Evolutionary conservation across 768 basidiomycete species (phyloP), one percentile per base, ranked within the genome.

Genomic region (Podaxis rugospora): DNA sequence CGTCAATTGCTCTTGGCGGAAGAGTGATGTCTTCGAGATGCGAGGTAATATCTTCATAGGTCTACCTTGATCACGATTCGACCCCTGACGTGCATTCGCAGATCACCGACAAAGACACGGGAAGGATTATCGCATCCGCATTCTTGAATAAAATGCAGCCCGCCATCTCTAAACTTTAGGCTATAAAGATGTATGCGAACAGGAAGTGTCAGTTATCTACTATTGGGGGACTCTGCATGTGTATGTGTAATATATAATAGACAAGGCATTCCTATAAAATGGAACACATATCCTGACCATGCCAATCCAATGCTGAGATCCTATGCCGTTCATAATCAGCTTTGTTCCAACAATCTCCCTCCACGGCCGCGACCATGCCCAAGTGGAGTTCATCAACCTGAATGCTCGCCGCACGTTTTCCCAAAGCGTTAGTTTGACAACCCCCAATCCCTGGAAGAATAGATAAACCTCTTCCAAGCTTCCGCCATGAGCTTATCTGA

Each of bases 141-240:
- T 82, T 84, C 62, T 71, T 89, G 53, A 88, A 81, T 75, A 89
- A 89, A 72, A 90, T 89, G 88, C 87, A 90, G 68, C 88, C 89
- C 61, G 70, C 69, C 5, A 60, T 72, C 39, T 71, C 83, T 23
- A 84, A 83, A 65, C 72, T 85, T 60, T 85, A 51, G 66, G 18
- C 23, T 49, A 5, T 13, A 13, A 2, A 9, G 32, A 42, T 25
- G 13, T 5, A 13, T n/a, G 16, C 23, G 18, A 5, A 54, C 11
- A 36, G 16, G n/a, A 39, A 39, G 13, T 13, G 23, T 51, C 6
- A 37, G 9, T 37, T 39, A 11, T 39, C 2, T 18, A 36, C n/a
- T 21, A 35, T 28, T 21, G 13, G 16, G 37, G 52, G 52, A 54
- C 14, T 18, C 11, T 1, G 37, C 18, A 39, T 39, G 4, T 54